Percentiles rank a stretch among this genome's conserved stretches.
Conservation (phyloP, 306 rosid genomes). For the Inga laurina region DNA sequence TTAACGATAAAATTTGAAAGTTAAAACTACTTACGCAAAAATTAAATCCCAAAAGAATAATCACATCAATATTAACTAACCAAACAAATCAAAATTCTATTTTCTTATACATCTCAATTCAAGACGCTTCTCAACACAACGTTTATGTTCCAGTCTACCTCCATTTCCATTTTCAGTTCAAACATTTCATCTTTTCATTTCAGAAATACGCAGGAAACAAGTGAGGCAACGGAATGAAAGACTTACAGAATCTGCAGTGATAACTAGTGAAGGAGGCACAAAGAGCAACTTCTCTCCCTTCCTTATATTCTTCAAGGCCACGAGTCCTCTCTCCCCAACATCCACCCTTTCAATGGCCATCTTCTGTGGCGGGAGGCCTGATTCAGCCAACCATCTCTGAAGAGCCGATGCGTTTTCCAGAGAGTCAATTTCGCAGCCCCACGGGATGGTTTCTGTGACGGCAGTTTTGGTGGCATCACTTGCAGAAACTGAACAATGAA, state of each 20-base stretch:
- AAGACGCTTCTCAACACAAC: neutral
- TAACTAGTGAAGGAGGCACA: constrained; percentile 81
- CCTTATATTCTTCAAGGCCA: constrained; percentile 84
- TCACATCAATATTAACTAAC: neutral
- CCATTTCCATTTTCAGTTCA: no score
- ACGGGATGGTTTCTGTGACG: constrained; percentile 46
- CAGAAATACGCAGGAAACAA: neutral
- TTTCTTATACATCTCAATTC: neutral
- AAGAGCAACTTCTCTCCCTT: constrained; percentile 92
- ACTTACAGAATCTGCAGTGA: constrained; percentile 73
- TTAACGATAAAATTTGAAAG: neutral
- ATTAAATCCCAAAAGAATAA: neutral
- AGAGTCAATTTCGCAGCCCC: constrained; percentile 95
- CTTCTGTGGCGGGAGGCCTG: constrained; percentile 92
- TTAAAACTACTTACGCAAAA: neutral
- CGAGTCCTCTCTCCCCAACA: constrained; percentile 93
- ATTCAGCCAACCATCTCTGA: constrained; percentile 73
- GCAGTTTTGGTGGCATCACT: constrained; percentile 31
- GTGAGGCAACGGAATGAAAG: neutral
- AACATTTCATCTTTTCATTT: neutral
- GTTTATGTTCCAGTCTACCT: neutral
- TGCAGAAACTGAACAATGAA: constrained; percentile 61
- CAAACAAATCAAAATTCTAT: neutral
- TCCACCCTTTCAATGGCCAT: constrained; percentile 78
- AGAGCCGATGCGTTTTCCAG: constrained; percentile 74